Evolutionary conservation across 73 alveolate species (phyloP).

Genomic region (Paramecium primaurelia): DNA sequence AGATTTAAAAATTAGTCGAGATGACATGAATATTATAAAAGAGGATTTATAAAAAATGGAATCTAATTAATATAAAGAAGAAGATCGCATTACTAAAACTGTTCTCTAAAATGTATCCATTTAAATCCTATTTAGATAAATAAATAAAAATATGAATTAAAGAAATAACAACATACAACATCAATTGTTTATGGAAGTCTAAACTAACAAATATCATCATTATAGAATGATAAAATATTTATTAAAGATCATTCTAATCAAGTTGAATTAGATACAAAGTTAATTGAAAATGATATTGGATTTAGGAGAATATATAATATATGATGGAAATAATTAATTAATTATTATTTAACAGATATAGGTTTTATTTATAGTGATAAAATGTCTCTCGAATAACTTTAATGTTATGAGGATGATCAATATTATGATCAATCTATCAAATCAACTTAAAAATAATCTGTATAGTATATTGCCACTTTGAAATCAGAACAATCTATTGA

Average conservation of each 20-base stretch:
- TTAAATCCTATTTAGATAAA: neutral
- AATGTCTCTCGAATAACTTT: neutral
- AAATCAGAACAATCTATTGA: neutral
- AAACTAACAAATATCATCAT: neutral
- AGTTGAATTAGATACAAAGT: neutral
- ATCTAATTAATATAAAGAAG: neutral
- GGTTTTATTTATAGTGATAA: neutral
- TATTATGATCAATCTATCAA: neutral
- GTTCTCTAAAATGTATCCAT: neutral
- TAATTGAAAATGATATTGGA: neutral
- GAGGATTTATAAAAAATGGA: neutral
- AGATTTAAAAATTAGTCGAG: neutral
- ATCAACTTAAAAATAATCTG: neutral
- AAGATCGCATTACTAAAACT: neutral
- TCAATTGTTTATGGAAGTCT: neutral
- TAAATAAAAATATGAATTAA: neutral
- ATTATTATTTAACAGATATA: neutral
- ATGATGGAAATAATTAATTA: neutral
- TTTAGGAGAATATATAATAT: constrained; percentile 10
- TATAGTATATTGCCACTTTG: neutral
- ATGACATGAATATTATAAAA: neutral
- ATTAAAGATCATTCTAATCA: neutral
- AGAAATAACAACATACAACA: neutral
- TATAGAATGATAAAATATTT: neutral
- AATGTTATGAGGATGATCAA: neutral